phyloP scores from a whole-genome alignment of 305 asterid species.

The Fraxinus dipetala region DNA sequence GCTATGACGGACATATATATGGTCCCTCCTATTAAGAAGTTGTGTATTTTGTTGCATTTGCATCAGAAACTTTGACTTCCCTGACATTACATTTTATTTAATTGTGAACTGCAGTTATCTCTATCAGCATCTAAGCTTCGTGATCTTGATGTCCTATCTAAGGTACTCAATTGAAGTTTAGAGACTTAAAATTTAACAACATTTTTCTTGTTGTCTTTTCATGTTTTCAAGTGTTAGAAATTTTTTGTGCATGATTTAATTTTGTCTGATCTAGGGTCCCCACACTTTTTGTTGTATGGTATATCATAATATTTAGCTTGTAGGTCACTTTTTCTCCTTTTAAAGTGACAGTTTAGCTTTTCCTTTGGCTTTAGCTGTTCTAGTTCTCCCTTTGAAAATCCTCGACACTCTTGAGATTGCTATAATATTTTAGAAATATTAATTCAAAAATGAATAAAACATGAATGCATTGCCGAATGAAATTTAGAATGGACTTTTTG shows the following conservation, averaged over 20 bases:
- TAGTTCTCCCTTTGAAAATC: neutral
- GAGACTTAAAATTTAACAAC: neutral
- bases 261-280: neutral
- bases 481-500: neutral
- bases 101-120: constrained; percentile 56
- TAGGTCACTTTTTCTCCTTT: neutral
- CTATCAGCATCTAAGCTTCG: constrained; percentile 71
- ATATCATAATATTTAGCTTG: neutral
- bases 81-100: constrained; percentile 16
- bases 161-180: constrained; percentile 40
- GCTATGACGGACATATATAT: neutral
- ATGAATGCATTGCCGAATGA: neutral
- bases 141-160: constrained; percentile 59
- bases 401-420: neutral
- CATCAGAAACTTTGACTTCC: constrained; percentile 13
- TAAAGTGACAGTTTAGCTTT: neutral
- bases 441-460: neutral
- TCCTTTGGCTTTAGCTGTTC: neutral
- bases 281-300: neutral
- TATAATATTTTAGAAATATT: neutral
- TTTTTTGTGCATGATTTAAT: neutral
- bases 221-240: constrained; percentile 12
- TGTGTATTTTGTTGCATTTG: constrained; percentile 2
- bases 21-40: neutral
- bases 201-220: constrained; percentile 12